Evolutionary conservation across 495 filamentous ascomycete genomes (phyloP).

Genomic region (Viridothelium virens): DNA sequence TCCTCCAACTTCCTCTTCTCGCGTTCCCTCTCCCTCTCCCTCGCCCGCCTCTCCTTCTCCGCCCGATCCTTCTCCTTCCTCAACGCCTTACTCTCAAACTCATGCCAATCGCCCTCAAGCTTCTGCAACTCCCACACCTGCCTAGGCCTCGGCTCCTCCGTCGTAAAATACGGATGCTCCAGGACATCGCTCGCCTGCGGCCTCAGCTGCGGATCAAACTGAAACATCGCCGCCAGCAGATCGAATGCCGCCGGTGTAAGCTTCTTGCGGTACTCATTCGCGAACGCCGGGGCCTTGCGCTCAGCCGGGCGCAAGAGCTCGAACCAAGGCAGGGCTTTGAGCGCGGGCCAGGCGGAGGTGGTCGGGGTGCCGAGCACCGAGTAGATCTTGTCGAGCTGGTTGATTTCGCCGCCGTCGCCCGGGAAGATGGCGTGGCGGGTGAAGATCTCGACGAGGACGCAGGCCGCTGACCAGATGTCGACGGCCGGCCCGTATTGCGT

Average conservation of each 20-base stretch:
- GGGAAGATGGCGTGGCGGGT: conserved; percentile 92
- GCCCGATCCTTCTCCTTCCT: conserved; percentile 80
- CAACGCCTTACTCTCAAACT: conserved; percentile 94
- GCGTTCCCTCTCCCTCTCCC: conserved; percentile 21
- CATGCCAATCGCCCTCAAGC: conserved; percentile 95
- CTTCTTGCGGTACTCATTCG: conserved; percentile 64
- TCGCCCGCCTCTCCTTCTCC: conserved; percentile 56
- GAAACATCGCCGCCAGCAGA: conserved; percentile 71
- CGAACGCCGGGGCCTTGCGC: conserved; percentile 68
- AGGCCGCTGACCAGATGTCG: conserved; percentile 96
- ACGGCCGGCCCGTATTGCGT: conserved; percentile 91
- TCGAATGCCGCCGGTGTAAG: conserved; percentile 70
- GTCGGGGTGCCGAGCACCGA: conserved; percentile 86
- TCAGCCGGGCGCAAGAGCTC: conserved; percentile 74
- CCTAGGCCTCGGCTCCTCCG: conserved; percentile 69
- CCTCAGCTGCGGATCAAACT: conserved; percentile 76
- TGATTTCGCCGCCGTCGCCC: conserved; percentile 88
- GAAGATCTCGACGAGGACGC: conserved; percentile 95
- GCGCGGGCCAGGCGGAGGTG: conserved; percentile 71
- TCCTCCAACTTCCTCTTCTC: conserved; percentile 28
- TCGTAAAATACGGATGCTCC: conserved; percentile 79
- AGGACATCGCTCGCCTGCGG: conserved; percentile 81
- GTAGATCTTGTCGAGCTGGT: conserved; percentile 93
- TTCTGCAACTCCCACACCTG: conserved; percentile 78
- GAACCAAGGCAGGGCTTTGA: conserved; percentile 93